phyloP scores from a whole-genome alignment of 1,284 basidiomycete genomes.

The Vanrija humicola region DNA sequence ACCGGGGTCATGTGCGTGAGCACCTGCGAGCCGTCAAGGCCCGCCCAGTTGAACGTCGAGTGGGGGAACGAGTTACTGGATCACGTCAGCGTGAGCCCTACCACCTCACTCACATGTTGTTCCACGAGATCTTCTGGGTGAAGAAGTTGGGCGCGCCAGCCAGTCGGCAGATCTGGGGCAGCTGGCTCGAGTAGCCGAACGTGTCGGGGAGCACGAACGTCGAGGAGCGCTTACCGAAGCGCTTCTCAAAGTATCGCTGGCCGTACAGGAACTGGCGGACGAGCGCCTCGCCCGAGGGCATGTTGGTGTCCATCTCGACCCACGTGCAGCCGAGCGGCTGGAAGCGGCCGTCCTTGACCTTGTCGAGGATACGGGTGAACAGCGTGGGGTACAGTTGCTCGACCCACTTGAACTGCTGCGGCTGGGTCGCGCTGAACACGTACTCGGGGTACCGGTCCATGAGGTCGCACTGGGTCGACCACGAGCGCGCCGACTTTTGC shows the following conservation, averaged over 20 bases:
- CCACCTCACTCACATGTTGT: neutral
- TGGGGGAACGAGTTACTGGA: conserved; percentile 80
- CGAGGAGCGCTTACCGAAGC: conserved; percentile 68
- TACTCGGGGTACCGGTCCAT: conserved; percentile 92
- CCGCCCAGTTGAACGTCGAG: conserved; percentile 91
- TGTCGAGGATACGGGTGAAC: conserved; percentile 66
- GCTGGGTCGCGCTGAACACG: conserved; percentile 78
- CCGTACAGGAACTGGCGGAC: conserved; percentile 84
- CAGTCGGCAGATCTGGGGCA: conserved; percentile 76
- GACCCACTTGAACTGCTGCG: conserved; percentile 91
- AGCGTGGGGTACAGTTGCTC: conserved; percentile 78
- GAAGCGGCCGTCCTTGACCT: conserved; percentile 62
- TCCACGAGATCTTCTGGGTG: conserved; percentile 70
- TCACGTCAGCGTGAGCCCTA: neutral
- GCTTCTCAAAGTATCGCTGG: conserved; percentile 73
- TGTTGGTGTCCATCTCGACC: conserved; percentile 78
- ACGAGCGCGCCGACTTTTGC: conserved; percentile 87
- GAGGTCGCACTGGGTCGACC: conserved; percentile 77
- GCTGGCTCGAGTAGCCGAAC: conserved; percentile 68
- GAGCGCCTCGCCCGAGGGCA: conserved; percentile 82
- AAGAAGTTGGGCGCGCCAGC: conserved; percentile 91
- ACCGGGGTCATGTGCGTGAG: conserved; percentile 87
- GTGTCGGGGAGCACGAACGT: conserved; percentile 63
- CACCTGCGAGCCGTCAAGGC: conserved; percentile 59
- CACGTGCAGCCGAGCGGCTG: conserved; percentile 18